These are phyloP conservation scores for Litchi chinensis DNA, from an alignment of 345 rosid genomes.

Conservation along the genomic window DNA sequence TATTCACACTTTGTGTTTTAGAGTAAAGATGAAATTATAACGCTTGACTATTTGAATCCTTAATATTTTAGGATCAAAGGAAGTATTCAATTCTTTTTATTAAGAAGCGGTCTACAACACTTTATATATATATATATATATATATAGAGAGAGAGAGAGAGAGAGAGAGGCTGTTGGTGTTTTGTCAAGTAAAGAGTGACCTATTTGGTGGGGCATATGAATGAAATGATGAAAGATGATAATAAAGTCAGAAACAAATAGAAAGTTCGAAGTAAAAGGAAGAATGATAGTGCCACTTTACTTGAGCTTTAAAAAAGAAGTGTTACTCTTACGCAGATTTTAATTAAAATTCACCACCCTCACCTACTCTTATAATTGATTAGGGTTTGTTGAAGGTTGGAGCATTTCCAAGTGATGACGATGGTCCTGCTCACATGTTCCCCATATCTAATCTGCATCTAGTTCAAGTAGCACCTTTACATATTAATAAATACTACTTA, in stretches of 20 bases:
- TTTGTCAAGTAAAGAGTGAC: neutral
- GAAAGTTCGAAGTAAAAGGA: neutral
- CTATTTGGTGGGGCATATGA: neutral
- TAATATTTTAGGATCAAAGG: too few relatives aligned
- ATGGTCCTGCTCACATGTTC: neutral
- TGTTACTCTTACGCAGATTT: neutral
- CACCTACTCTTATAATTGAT: conserved; percentile 3
- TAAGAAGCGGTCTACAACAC: too few relatives aligned
- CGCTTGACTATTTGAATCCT: too few relatives aligned
- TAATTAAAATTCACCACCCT: neutral
- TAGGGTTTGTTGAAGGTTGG: conserved; percentile 14
- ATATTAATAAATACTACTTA: too few relatives aligned
- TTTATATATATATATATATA: too few relatives aligned
- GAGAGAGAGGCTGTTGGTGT: too few relatives aligned
- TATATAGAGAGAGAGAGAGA: too few relatives aligned
- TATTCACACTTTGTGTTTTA: too few relatives aligned
- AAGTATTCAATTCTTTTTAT: too few relatives aligned
- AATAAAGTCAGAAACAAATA: conserved; percentile 1
- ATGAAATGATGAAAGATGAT: conserved; percentile 7
- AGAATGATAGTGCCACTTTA: neutral
- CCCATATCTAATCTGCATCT: too few relatives aligned
- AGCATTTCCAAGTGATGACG: neutral
- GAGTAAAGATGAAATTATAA: too few relatives aligned
- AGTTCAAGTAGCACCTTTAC: too few relatives aligned
- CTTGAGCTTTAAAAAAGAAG: conserved; percentile 16